Base-by-base conservation (phyloP, 306 rosid genomes). In the Carpinus viminea region DNA sequence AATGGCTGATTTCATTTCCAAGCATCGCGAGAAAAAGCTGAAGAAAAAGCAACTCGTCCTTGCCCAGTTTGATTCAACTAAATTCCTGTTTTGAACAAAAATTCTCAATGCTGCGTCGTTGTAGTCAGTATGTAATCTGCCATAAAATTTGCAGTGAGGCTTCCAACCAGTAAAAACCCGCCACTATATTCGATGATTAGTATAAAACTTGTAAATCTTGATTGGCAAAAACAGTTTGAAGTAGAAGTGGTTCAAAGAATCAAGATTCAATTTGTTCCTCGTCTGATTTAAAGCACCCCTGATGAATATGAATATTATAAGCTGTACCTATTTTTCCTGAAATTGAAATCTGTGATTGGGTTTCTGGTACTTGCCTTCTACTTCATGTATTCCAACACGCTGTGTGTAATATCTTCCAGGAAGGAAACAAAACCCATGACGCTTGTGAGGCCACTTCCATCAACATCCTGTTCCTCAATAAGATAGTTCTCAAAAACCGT, bases 401-500 rank as follows among this genome's bases (percentile, higher is more conserved):
- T 82, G 80, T 81, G 93, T 13, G 91, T 83, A 79, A 92, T 79
- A 46, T 93, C 93, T 59, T 92, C 91, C 61, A 87, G 91, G 74
- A 87, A 87, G 74, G 98, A 90, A 78, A 92, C 92, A 74, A 90
- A 92, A 83, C 98, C 98, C 92, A 87, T 86, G 56, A 92, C 90
- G 54, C 95, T 95, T 0, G 97, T 87, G 26, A 89, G 86, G 60
- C 98, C 93, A 68, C 95, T 95, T 81, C 98, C 97, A 55, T 95
- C 88, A 16, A 95, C 98, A 21, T 92, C 95, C 77, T 92, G 98
- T 83, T 95, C 98, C 88, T 95, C 98, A 7, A 95, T 95, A 78
- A 95, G 93, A 84, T 86, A 92, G 89, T 87, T 92, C 79, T 95
- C 97, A 21, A 95, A 95, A 78, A 86, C 50, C 7, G 98, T 86